Evolutionary conservation across 1,284 basidiomycete genomes (phyloP).

Genomic region (Cryptococcus sp.): DNA sequence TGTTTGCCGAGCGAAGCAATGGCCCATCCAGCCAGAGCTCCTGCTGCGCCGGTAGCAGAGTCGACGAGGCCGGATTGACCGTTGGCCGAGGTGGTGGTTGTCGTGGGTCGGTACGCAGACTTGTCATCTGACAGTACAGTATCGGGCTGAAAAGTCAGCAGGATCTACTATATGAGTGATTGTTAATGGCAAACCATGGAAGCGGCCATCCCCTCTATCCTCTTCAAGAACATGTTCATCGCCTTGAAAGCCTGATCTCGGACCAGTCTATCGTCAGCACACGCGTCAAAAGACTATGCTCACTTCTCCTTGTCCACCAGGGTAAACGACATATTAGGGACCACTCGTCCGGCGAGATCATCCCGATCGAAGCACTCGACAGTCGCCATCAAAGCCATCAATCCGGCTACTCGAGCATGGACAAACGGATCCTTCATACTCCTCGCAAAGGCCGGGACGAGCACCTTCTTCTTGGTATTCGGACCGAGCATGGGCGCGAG

Average conservation of each 20-base stretch:
- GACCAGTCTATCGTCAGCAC: slow-evolving; percentile 57
- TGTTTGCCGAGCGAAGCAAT: slow-evolving; percentile 79
- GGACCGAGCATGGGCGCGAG: slow-evolving; percentile 77
- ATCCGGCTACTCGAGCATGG: slow-evolving; percentile 85
- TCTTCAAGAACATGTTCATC: slow-evolving; percentile 75
- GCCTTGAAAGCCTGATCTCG: slow-evolving; percentile 92
- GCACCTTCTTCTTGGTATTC: slow-evolving; percentile 88
- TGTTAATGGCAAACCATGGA: slow-evolving; percentile 68
- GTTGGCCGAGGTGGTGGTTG: slow-evolving; percentile 44
- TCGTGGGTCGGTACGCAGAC: slow-evolving; percentile 33
- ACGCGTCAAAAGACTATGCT: slow-evolving; percentile 19
- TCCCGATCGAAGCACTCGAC: slow-evolving; percentile 83
- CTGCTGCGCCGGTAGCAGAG: slow-evolving; percentile 80
- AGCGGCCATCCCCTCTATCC: slow-evolving; percentile 68
- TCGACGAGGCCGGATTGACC: slow-evolving; percentile 61
- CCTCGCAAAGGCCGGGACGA: slow-evolving; percentile 89
- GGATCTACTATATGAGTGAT: not conserved
- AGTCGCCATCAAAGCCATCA: slow-evolving; percentile 95
- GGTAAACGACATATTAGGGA: slow-evolving; percentile 73
- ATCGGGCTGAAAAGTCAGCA: slow-evolving; percentile 56
- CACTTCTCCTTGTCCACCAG: slow-evolving; percentile 88
- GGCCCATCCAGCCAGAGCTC: slow-evolving; percentile 88
- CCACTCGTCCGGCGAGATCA: slow-evolving; percentile 81
- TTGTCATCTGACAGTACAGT: slow-evolving; percentile 51
- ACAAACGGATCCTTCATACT: slow-evolving; percentile 88